Conservation (phyloP, 2,329 filamentous ascomycete species). For the Drechslerella dactyloides region DNA sequence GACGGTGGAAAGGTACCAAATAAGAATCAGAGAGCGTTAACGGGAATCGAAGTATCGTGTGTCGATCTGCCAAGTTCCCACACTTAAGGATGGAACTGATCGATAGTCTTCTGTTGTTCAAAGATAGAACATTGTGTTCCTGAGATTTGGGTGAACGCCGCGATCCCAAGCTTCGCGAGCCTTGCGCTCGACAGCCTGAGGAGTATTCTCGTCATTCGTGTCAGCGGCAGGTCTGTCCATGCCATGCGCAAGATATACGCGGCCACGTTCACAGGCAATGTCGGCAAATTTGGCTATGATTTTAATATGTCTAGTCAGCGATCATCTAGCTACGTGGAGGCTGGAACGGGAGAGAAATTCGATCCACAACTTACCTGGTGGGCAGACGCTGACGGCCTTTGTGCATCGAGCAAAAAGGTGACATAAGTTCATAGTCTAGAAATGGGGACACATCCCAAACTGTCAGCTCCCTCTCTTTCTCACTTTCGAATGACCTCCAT, state of each 20-base stretch:
- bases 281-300: slow-evolving; percentile 36
- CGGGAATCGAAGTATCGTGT: no score
- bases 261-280: slow-evolving; percentile 26
- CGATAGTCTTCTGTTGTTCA: neutral
- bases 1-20: no score
- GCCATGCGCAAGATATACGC: slow-evolving; percentile 19
- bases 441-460: neutral
- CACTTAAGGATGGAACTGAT: slow-evolving; percentile 8
- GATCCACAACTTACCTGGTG: slow-evolving; percentile 62
- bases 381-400: slow-evolving; percentile 86
- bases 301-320: neutral
- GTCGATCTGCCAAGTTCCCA: no score
- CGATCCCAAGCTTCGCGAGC: slow-evolving; percentile 19
- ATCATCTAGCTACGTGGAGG: neutral
- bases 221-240: slow-evolving; percentile 26
- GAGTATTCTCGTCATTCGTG: neutral
- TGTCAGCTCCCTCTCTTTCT: neutral
- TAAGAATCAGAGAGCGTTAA: no score
- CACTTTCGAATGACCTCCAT: slow-evolving; percentile 1
- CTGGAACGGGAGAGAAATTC: neutral
- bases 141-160: slow-evolving; percentile 12
- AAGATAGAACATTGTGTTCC: slow-evolving; percentile 27
- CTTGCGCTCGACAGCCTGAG: slow-evolving; percentile 7
- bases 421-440: slow-evolving; percentile 74
- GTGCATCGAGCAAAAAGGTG: slow-evolving; percentile 85